phyloP scores from a whole-genome alignment of 2,329 filamentous ascomycete species.

The Chaetothyriales sp. region DNA sequence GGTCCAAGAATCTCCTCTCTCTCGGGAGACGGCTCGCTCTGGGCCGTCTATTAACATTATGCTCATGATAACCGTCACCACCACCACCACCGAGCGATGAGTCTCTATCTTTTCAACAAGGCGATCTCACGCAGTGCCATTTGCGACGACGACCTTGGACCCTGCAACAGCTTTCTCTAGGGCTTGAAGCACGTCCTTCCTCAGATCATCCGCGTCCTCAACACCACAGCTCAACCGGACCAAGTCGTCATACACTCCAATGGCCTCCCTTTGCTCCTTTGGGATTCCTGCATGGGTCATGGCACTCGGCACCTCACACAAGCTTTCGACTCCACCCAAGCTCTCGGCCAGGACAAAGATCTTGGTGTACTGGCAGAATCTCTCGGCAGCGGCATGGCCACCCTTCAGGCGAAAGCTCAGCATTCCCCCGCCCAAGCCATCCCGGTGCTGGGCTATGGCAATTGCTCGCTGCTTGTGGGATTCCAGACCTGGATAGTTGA shows the following conservation, averaged over 20 bases:
- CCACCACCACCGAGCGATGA: neutral
- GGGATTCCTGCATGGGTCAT: conserved; percentile 98
- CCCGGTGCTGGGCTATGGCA: conserved; percentile 77
- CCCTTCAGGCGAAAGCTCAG: conserved; percentile 87
- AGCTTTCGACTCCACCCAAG: conserved; percentile 77
- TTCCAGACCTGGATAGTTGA: conserved; percentile 87
- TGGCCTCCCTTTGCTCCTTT: conserved; percentile 72
- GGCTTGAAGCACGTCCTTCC: conserved; percentile 66
- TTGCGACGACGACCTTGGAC: conserved; percentile 28
- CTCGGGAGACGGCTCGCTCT: neutral
- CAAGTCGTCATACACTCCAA: conserved; percentile 88
- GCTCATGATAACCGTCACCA: too few species aligned
- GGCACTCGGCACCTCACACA: conserved; percentile 80
- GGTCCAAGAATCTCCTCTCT: neutral
- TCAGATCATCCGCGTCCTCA: conserved; percentile 76
- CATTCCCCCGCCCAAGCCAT: conserved; percentile 94
- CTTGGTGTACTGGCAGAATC: conserved; percentile 77
- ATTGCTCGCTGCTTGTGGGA: conserved; percentile 78
- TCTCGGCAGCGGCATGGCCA: conserved; percentile 69
- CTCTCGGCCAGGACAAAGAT: conserved; percentile 91
- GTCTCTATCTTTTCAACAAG: neutral
- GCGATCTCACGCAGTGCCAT: conserved; percentile 1
- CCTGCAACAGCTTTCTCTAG: conserved; percentile 57
- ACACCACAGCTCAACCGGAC: conserved; percentile 87
- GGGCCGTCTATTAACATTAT: neutral